Evolutionary conservation across 164 flowering plant genomes (phyloP).

Genomic region (Warburgia ugandensis): DNA sequence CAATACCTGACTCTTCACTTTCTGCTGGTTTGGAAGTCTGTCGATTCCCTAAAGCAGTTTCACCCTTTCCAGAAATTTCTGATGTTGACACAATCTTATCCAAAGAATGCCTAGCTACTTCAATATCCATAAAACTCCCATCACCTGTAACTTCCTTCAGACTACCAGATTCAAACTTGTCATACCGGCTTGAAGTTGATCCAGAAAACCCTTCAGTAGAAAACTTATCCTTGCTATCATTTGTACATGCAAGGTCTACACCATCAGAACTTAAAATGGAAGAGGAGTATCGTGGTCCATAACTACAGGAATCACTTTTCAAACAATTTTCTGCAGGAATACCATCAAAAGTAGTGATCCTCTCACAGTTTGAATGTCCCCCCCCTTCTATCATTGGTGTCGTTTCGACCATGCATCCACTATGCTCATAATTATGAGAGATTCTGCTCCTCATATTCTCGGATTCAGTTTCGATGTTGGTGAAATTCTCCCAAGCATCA

Average conservation of each 20-base stretch:
- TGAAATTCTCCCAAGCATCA: conserved; percentile 1
- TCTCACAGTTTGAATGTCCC: neutral
- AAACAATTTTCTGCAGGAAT: neutral
- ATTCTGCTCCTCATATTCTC: neutral
- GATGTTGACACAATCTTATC: neutral
- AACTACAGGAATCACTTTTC: conserved; percentile 1
- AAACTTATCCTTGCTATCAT: neutral
- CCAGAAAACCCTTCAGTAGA: too few species aligned
- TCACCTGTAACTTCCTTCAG: neutral
- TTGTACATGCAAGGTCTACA: neutral
- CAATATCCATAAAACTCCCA: neutral
- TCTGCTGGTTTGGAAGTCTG: neutral
- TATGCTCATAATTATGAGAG: neutral
- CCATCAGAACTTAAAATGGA: conserved; percentile 6
- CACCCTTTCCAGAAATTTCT: neutral
- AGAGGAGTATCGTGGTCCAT: neutral
- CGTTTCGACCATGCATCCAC: too few species aligned
- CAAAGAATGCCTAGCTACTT: conserved; percentile 1
- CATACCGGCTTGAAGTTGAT: too few species aligned
- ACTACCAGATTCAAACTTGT: too few species aligned
- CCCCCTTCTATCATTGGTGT: neutral
- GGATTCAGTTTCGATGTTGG: neutral
- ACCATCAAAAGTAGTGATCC: neutral
- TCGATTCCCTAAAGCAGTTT: neutral
- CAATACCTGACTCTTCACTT: conserved; percentile 3